phyloP scores from a whole-genome alignment of 345 rosid genomes.

The Hibiscus mutabilis region DNA sequence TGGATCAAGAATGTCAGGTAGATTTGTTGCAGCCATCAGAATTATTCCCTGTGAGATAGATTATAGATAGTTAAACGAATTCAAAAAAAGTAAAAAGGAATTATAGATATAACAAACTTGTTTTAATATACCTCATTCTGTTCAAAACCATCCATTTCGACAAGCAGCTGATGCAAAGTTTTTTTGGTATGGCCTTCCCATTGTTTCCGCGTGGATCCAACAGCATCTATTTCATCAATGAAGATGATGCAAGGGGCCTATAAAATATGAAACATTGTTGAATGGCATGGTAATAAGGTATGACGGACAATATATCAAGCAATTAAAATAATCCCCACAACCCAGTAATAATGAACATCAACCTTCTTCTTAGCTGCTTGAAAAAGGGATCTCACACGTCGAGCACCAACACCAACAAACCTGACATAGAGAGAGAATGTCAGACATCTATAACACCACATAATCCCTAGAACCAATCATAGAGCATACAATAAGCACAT shows the following conservation, averaged over 20 bases:
- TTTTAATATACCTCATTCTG: constrained; percentile 70
- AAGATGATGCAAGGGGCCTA: constrained; percentile 91
- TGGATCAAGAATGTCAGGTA: constrained; percentile 98
- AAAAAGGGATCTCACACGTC: constrained; percentile 12
- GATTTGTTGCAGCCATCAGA: constrained; percentile 97
- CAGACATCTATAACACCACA: background rate
- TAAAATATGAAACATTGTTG: background rate
- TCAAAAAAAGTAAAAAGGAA: constrained; percentile 1
- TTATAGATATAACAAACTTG: background rate
- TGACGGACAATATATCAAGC: background rate
- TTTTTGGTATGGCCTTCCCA: constrained; percentile 99
- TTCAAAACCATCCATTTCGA: constrained; percentile 99
- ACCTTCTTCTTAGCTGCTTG: constrained; percentile 14
- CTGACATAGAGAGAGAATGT: constrained; percentile 33
- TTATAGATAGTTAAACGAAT: constrained; percentile 8
- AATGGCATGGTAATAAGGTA: background rate
- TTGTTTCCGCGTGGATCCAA: constrained; percentile 94
- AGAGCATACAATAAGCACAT: constrained; percentile 1
- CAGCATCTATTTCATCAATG: constrained; percentile 97
- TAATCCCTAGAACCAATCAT: constrained; percentile 2
- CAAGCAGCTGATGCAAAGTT: constrained; percentile 96
- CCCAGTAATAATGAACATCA: background rate
- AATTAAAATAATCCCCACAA: background rate
- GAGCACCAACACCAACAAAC: constrained; percentile 80
- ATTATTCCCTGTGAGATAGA: constrained; percentile 71